Evolutionary conservation across 352 stramenopile species (phyloP), one percentile per base, ranked within the genome.

Genomic region (Phytopythium aichiense): DNA sequence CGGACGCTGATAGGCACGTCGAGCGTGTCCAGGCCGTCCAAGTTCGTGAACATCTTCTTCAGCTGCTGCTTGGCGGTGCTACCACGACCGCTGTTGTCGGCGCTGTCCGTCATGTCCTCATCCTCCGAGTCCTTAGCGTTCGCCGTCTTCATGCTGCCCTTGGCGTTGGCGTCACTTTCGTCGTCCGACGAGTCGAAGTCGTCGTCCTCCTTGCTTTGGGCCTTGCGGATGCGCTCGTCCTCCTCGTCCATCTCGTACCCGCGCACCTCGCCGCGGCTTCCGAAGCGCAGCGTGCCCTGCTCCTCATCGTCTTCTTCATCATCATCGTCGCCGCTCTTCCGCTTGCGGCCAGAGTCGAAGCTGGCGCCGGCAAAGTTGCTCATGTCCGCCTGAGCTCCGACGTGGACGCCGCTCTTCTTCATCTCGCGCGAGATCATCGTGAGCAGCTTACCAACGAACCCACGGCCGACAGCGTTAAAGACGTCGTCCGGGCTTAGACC

Each of bases 211-310:
- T 66, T 54, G 33, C 87, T 71, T 52, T 88, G 74, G 28, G 76
- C 64, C 33, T 89, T 76, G 4, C 71, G 80, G 64, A 91, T 87
- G 48, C 94, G 85, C 35, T 96, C 86, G 55, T 99, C 95, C 48
- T 98, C 95, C 49, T 99, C 96, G 69, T 98, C 96, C 66, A 97
- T 95, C 51, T 95, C 85, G 57, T 98, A 96, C 45, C 88, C 90
- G 37, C 81, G 81, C 33, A 92, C 80, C 72, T 96, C 90, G 30
- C 86, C 70, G 42, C 79, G 82, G 30, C 72, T 78, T n/a, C 84
- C 85, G 60, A 96, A 94, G 50, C 81, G 78, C 43, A 95, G 84
- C 60, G 80, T 97, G 60, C 79, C 88, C 68, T 97, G 92, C 63
- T 96, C 87, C 37, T 96, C 78, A 31, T 88, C 83, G 40, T 88